Evolutionary conservation across 139 green algal species (phyloP), one percentile per base, ranked within the genome.

Genomic region (Chlorella vulgaris): DNA sequence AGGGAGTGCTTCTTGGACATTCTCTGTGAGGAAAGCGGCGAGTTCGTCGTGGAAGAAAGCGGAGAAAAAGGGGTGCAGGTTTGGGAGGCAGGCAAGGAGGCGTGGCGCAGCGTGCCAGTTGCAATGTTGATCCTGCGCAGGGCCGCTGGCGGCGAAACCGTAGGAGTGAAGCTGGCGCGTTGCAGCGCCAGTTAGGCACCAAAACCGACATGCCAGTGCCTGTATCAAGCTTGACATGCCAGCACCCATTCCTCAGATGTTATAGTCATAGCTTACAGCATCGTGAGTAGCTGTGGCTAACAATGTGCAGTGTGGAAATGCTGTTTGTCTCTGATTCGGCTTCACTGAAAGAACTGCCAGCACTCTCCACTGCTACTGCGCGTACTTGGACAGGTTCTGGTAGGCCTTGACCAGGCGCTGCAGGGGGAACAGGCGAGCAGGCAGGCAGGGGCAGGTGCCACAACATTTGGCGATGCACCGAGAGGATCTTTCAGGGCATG

Each of bases 1-100:
- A 81, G 83, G 33, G 67, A 85, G 69, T 83, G 70, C 66, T 87
- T 87, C 58, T 66, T 87, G 47, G 83, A 85, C 29, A 76, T 87
- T 18, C 55, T 87, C n/a, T 77, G 65, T 50, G 77, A 83, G 35
- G 80, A 84, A 53, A 63, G 63, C 50, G 60, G 55, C 51, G 43
- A 53, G 51, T 87, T 84, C 38, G 2, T 80, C 33, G 21, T 76
- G 51, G 74, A 85, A 7, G 81, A 85, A 39, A 50, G 36, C 5
- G 63, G 6, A 7, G 68, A 78, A 69, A 28, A n/a, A 26, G 24
- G 8, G 35, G 69, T 78, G 38, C 76, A 55, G 22, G 51, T 68
- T 38, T 82, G 60, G 68, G 66, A 85, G 55, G 70, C 53, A 1
- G 42, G 31, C 39, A 67, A 74, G 39, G 38, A 1, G 8, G 51